Conservation (phyloP, 2,329 filamentous ascomycete genomes). For the Nectriaceae sp. region DNA sequence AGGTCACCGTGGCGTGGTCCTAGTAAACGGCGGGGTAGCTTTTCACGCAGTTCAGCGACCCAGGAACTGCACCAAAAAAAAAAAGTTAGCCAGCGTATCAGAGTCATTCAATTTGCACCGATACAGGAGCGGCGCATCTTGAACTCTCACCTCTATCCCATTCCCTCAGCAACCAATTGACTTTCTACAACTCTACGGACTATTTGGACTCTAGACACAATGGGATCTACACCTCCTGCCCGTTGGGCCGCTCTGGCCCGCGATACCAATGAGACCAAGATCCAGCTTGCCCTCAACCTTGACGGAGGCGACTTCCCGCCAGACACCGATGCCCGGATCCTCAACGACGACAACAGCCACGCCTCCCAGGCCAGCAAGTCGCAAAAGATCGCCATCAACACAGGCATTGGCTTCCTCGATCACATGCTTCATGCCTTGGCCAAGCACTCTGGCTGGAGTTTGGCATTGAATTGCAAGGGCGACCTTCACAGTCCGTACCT, state of each 20-base stretch:
- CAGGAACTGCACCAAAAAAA: slow-evolving; percentile 19
- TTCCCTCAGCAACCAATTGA: slow-evolving; percentile 13
- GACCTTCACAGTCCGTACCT: slow-evolving; percentile 81
- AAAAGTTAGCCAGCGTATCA: slow-evolving; percentile 24
- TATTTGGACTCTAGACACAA: slow-evolving; percentile 10
- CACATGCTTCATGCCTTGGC: slow-evolving; percentile 98
- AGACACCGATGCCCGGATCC: slow-evolving; percentile 59
- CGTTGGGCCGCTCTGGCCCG: slow-evolving; percentile 80
- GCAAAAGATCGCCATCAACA: slow-evolving; percentile 85
- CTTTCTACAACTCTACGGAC: background rate
- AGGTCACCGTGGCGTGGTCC: slow-evolving; percentile 25
- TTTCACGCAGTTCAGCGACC: slow-evolving; percentile 14
- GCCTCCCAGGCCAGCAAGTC: slow-evolving; percentile 82
- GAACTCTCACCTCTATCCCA: slow-evolving; percentile 7
- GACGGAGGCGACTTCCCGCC: slow-evolving; percentile 81
- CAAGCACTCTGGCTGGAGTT: slow-evolving; percentile 93
- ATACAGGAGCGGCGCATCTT: slow-evolving; percentile 26
- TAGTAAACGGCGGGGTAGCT: slow-evolving; percentile 33
- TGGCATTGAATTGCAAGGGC: slow-evolving; percentile 79
- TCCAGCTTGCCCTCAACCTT: slow-evolving; percentile 87
- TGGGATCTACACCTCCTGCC: slow-evolving; percentile 31
- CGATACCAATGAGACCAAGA: slow-evolving; percentile 97
- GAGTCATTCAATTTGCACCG: slow-evolving; percentile 27
- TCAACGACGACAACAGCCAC: slow-evolving; percentile 61
- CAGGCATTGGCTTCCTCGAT: slow-evolving; percentile 95